Conservation (phyloP, 352 stramenopile genomes). For the Pythium rhizo-oryzae region DNA sequence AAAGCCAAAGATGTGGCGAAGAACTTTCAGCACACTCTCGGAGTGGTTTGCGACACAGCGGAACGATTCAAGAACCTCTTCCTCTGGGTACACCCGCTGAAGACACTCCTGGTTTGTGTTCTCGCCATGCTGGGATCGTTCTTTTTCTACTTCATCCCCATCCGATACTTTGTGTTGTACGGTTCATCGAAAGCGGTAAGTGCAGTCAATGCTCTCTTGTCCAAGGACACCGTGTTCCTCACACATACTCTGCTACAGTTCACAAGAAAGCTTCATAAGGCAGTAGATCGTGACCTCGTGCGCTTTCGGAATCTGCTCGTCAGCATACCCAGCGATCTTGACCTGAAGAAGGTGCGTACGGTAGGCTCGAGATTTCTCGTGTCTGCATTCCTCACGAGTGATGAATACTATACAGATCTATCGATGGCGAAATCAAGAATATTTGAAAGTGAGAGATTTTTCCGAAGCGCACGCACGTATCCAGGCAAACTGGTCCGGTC, state of each 20-base stretch:
- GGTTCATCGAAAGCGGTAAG: slow-evolving; percentile 33
- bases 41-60: slow-evolving; percentile 31
- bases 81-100: slow-evolving; percentile 43
- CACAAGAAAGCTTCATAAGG: slow-evolving; percentile 38
- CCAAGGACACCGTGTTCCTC: too few relatives aligned
- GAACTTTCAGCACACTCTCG: slow-evolving; percentile 41
- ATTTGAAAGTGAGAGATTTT: slow-evolving; percentile 36
- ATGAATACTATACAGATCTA: slow-evolving; percentile 40
- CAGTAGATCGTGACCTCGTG: slow-evolving; percentile 33
- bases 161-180: slow-evolving; percentile 36
- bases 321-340: slow-evolving; percentile 40
- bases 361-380: not conserved
- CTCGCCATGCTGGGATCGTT: slow-evolving; percentile 12
- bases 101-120: slow-evolving; percentile 34
- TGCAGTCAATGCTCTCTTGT: not conserved
- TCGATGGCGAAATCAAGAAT: slow-evolving; percentile 36
- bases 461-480: slow-evolving; percentile 37
- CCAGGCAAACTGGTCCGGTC: slow-evolving; percentile 37
- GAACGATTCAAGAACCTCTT: slow-evolving; percentile 45
- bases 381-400: not conserved
- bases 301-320: slow-evolving; percentile 38
- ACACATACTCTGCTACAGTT: slow-evolving; percentile 27
- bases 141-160: slow-evolving; percentile 32
- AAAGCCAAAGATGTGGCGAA: slow-evolving; percentile 45
- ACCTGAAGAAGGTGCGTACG: slow-evolving; percentile 32